Base-by-base conservation (phyloP, 768 basidiomycete species). In the Mycena crocata region DNA sequence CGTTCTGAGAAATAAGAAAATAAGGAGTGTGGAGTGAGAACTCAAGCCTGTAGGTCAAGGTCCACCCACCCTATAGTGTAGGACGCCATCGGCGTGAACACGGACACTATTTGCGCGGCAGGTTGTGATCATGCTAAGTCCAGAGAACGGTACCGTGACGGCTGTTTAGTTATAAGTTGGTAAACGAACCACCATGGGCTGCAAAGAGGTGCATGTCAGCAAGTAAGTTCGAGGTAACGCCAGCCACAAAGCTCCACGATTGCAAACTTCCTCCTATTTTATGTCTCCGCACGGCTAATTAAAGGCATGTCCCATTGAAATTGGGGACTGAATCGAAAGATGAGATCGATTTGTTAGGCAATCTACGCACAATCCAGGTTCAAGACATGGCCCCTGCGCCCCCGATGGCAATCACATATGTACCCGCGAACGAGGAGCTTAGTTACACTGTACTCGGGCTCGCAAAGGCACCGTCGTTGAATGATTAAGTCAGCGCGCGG, bases 131-230 rank as follows among this genome's bases (percentile, higher is more conserved):
- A 60, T 60, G 49, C 37, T 50, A 6, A 46, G 58, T n/a, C n/a
- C 58, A 60, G 58, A 8, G 58, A 5, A 50, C 48, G 19, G 26
- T 34, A 12, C 58, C 58, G 28, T 60, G 58, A 26, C 58, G 34
- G 58, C 58, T 60, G 35, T 35, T 60, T 37, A 60, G 13, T 3
- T n/a, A 50, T 39, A n/a, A 48, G 58, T 37, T 60, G 58, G 37
- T 60, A 60, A 7, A 50, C 58, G n/a, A 60, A 60, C 58, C 58
- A 60, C 58, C 58, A 60, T 5, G 58, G 58, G 23, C 58, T 59
- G 6, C 17, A n/a, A 0, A 35, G 9, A 17, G 10, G 14, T 44
- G 26, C n/a, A 34, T 3, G 17, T 19, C 31, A 24, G 19, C 23
- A 2, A 6, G 21, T 4, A 54, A 21, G 39, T 5, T 3, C 21